phyloP scores from a whole-genome alignment of 331 rosid species.

The Cydonia oblonga region DNA sequence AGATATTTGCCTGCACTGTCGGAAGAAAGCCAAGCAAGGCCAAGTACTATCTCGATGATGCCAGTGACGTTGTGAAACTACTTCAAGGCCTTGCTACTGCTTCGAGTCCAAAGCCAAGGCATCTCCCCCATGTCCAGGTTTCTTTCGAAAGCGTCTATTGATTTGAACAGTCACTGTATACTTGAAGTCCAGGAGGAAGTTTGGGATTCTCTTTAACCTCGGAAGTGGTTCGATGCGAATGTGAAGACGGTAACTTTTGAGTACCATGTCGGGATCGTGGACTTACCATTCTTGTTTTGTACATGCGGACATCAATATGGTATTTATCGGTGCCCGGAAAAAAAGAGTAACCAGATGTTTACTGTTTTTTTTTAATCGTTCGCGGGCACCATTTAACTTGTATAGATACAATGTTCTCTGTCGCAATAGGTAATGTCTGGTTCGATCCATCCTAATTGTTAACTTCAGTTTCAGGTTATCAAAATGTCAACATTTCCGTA shows the following conservation, averaged over 20 bases:
- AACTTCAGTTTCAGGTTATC: background rate
- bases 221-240: slow-evolving; percentile 16
- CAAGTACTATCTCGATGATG: slow-evolving; percentile 80
- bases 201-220: slow-evolving; percentile 23
- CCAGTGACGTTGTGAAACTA: slow-evolving; percentile 60
- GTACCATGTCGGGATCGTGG: slow-evolving; percentile 23
- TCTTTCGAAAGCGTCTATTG: slow-evolving; percentile 70
- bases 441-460: slow-evolving; percentile 17
- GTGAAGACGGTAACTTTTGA: slow-evolving; percentile 15
- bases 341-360: slow-evolving; percentile 4
- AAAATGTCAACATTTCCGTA: background rate
- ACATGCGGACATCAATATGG: slow-evolving; percentile 41
- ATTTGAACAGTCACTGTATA: slow-evolving; percentile 15
- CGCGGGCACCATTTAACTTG: slow-evolving; percentile 44
- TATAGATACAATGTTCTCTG: slow-evolving; percentile 44
- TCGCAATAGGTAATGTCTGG: slow-evolving; percentile 23
- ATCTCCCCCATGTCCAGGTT: slow-evolving; percentile 53
- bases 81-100: slow-evolving; percentile 76
- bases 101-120: slow-evolving; percentile 64
- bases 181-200: slow-evolving; percentile 2
- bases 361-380: slow-evolving; percentile 22
- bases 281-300: slow-evolving; percentile 38
- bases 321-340: slow-evolving; percentile 31
- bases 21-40: slow-evolving; percentile 97
- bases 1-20: slow-evolving; percentile 88